Base-by-base conservation (phyloP, 306 rosid species). In the Dalbergia oliveri region DNA sequence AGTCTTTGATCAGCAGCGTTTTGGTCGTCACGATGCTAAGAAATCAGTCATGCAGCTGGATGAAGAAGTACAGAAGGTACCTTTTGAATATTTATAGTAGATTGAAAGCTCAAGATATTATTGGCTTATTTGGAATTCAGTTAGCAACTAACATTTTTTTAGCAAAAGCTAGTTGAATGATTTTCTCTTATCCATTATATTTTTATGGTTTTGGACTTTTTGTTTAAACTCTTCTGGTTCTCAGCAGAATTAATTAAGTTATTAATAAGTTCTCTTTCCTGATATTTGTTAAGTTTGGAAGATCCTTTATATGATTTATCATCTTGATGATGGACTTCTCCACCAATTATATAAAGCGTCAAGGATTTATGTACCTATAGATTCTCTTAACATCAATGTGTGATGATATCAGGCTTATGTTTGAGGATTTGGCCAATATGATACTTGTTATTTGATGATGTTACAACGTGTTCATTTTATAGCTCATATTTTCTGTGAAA, bases 11-110 rank as follows among this genome's bases (percentile, higher is more conserved):
- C 79, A 88, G 59, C 93, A 93, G 60, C 98, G 91, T 86, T 93
- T 93, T 84, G 98, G 98, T 57, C 94, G 88, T 83, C 88, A 89
- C 77, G 94, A 93, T 78, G 98, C 97, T 9, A 89, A 88, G 91
- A 93, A 89, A 81, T 89, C 97, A 11, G 76, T 87, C 49, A 11
- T 54, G 64, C 94, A 91, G 84, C 91, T 91, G 65, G 89, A 89
- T 84, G 97, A 91, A 84, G 90, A 91, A 88, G 61, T 91, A 64
- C 78, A 87, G 19, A 93, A 91, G 94, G 98, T 93, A 64, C 71
- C 72, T 57, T 19, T 54, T 63, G 18, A 51, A 63, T 58, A 21
- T 33, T 26, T 50, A 11, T 76, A 60, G 60, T 21, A 26, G 7
- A 76, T 15, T 47, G 15, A 14, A 68, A 14, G 35, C 50, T 60